Evolutionary conservation across 352 stramenopile species (phyloP), one percentile per base, ranked within the genome.

Genomic region (Blastocystis sp.): DNA sequence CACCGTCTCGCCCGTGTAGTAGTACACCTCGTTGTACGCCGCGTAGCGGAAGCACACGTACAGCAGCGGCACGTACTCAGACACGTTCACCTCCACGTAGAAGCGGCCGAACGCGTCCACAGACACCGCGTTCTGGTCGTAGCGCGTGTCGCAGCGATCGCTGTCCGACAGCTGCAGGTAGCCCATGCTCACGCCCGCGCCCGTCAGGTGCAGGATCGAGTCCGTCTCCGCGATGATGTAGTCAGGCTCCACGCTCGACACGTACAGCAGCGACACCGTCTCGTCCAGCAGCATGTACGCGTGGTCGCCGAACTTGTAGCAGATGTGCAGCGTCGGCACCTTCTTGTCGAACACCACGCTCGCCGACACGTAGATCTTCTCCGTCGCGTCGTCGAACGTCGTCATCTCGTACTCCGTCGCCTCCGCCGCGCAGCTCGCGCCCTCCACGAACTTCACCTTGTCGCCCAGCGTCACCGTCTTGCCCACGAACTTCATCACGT

Each of bases 391-490:
- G 19, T 41, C 55, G 45, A 55, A 55, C 59, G 33, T 35, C 37
- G 24, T n/a, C 51, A 85, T 59, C 24, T 19, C 26, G 31, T 85
- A 85, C 74, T 67, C 74, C 51, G 31, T 26, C 13, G 74, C 74
- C 45, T 50, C 74, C 60, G 67, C 74, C 16, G 31, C n/a, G 33
- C 74, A 85, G 37, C 39, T 39, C n/a, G 33, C 26, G 6, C 6
- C 9, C 74, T 69, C 51, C 45, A 85, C 74, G 33, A 85, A 85
- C 51, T 85, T 85, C 74, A 85, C 74, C 50, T 50, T 66, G 41
- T 85, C 74, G 3, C 21, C 35, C 51, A 45, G 33, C 31, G 24
- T 39, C 51, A 85, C 74, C 9, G 74, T 85, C 74, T 85, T 85
- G 24, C 50, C 37, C 13, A 69, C 21, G 51, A 85, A 67, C 19